Evolutionary conservation across 1,139 yeast species (phyloP).

Genomic region (Yamadazyma sp.): DNA sequence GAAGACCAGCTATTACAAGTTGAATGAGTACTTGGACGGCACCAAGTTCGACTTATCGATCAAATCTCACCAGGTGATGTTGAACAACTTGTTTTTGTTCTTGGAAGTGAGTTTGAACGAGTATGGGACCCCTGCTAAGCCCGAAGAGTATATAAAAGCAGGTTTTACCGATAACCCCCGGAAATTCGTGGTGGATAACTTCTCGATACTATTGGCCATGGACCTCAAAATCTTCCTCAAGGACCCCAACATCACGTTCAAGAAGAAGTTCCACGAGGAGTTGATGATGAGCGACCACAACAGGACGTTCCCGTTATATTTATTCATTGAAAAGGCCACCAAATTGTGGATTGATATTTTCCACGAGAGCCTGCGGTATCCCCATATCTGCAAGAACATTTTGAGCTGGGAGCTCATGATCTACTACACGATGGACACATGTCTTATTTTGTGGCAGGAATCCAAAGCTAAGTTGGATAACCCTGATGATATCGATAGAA

Average conservation of each 20-base stretch:
- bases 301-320: constrained; percentile 43
- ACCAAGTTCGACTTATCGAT: constrained; percentile 42
- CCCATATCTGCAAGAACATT: constrained; percentile 43
- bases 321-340: constrained; percentile 37
- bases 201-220: constrained; percentile 44
- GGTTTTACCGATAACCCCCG: constrained; percentile 49
- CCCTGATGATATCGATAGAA: constrained; percentile 48
- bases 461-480: constrained; percentile 54
- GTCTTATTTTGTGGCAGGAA: constrained; percentile 67
- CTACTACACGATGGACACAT: constrained; percentile 54
- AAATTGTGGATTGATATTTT: constrained; percentile 42
- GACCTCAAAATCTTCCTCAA: constrained; percentile 53
- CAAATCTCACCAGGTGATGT: constrained; percentile 42
- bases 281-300: constrained; percentile 49
- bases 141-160: constrained; percentile 46
- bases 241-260: constrained; percentile 57
- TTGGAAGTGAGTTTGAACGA: constrained; percentile 46
- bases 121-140: constrained; percentile 45
- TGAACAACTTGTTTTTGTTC: constrained; percentile 40
- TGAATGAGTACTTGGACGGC: constrained; percentile 37
- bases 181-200: constrained; percentile 42
- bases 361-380: constrained; percentile 30
- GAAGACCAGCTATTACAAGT: constrained; percentile 36
- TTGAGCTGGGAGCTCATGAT: constrained; percentile 59
- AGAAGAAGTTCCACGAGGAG: constrained; percentile 59